Evolutionary conservation across 2,329 filamentous ascomycete species (phyloP).

Genomic region (Pseudopithomyces maydicus): DNA sequence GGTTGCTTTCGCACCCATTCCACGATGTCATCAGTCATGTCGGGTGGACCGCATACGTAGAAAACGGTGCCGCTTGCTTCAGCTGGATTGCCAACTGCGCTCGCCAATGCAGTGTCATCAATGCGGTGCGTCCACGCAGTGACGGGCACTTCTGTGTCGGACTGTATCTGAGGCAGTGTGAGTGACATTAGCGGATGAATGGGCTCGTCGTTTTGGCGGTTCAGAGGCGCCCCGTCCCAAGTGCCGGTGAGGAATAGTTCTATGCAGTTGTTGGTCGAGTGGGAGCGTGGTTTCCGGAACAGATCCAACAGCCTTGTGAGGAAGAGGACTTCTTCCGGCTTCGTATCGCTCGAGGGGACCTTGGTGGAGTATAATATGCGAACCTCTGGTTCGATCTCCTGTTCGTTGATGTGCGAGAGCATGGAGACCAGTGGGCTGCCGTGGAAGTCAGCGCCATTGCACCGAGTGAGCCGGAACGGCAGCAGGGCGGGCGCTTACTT

Average conservation of each 20-base stretch:
- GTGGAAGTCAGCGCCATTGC: conserved; percentile 14
- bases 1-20: conserved; percentile 44
- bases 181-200: conserved; percentile 40
- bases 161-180: conserved; percentile 34
- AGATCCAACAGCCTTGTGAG: conserved; percentile 39
- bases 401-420: conserved; percentile 63
- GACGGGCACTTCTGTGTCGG: conserved; percentile 35
- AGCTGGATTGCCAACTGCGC: conserved; percentile 43
- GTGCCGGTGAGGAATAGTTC: conserved; percentile 45
- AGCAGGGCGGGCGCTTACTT: conserved; percentile 58
- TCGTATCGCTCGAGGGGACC: conserved; percentile 35
- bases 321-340: conserved; percentile 41
- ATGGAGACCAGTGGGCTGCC: conserved; percentile 74
- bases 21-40: conserved; percentile 55
- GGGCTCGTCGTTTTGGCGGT: conserved; percentile 29
- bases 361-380: conserved; percentile 69
- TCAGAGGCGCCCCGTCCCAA: conserved; percentile 32
- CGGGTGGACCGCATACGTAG: conserved; percentile 56
- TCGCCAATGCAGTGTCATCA: conserved; percentile 44
- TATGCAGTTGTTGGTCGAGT: conserved; percentile 34
- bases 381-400: conserved; percentile 50
- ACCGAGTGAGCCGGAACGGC: not conserved
- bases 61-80: conserved; percentile 47
- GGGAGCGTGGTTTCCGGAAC: conserved; percentile 34
- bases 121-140: conserved; percentile 41